phyloP scores from a whole-genome alignment of 345 rosid species.

The Zanthoxylum bungeanum region DNA sequence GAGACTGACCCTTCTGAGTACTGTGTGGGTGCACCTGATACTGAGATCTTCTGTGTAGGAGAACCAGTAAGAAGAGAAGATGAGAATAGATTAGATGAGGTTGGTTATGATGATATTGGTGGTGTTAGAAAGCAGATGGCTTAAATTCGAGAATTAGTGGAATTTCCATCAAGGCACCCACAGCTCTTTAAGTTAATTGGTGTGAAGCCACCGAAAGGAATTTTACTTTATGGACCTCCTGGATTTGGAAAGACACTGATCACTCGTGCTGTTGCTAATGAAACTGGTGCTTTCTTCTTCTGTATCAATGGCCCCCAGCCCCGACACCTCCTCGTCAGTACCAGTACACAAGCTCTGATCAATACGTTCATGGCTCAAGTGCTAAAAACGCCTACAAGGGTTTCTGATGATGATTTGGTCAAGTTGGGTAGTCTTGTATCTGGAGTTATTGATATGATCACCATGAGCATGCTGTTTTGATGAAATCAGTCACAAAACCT shows the following conservation, averaged over 20 bases:
- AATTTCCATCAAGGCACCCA: conserved; percentile 8
- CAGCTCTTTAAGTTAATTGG: conserved; percentile 9
- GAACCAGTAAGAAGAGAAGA: conserved; percentile 11
- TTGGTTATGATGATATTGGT: conserved; percentile 18
- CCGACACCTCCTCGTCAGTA: too few species aligned
- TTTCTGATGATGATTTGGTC: too few species aligned
- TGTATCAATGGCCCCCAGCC: conserved; percentile 41
- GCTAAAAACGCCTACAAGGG: too few species aligned
- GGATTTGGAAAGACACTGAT: conserved; percentile 29
- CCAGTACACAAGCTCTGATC: too few species aligned
- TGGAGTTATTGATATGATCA: too few species aligned
- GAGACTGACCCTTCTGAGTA: conserved; percentile 10
- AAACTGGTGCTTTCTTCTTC: conserved; percentile 45
- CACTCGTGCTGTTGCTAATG: conserved; percentile 38
- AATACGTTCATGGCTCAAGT: too few species aligned
- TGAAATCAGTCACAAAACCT: too few species aligned
- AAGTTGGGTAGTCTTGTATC: too few species aligned
- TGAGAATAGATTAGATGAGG: not conserved
- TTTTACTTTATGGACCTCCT: conserved; percentile 28
- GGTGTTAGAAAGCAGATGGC: conserved; percentile 10
- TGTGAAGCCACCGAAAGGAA: conserved; percentile 29
- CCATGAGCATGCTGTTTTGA: too few species aligned
- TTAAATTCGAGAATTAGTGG: conserved; percentile 10
- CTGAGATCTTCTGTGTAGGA: conserved; percentile 11
- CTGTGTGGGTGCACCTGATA: not conserved